Evolutionary conservation across 179 eudicot genomes (phyloP).

Genomic region (Pouteria campechiana): DNA sequence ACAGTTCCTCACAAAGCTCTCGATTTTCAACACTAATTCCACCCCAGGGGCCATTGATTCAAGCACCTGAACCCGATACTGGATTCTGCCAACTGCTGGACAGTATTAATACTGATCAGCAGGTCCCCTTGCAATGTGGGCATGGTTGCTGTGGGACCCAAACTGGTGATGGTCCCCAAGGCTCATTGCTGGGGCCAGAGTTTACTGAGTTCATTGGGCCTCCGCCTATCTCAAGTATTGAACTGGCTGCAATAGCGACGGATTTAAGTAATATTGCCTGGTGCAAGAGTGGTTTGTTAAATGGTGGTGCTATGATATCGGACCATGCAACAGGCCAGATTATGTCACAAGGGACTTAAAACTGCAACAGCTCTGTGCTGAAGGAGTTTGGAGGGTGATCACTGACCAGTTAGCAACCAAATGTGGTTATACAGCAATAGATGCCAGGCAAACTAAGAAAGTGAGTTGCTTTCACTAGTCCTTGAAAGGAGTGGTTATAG

Average conservation of each 20-base stretch:
- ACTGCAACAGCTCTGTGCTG: too few relatives aligned
- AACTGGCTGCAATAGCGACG: conserved; percentile 39
- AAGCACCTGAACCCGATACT: conserved; percentile 13
- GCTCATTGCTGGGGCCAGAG: conserved; percentile 43
- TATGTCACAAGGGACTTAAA: conserved; percentile 4
- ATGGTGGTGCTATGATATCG: conserved; percentile 4
- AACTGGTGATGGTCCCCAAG: conserved; percentile 2
- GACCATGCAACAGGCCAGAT: conserved; percentile 7
- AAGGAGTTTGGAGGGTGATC: not conserved
- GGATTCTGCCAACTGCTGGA: conserved; percentile 29
- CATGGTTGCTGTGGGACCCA: conserved; percentile 31
- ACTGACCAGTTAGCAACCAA: too few relatives aligned
- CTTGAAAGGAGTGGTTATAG: too few relatives aligned
- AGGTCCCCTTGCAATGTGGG: conserved; percentile 44
- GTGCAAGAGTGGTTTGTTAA: conserved; percentile 39
- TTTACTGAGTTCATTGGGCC: conserved; percentile 38
- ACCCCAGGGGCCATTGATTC: conserved; percentile 4
- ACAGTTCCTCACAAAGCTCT: conserved; percentile 11
- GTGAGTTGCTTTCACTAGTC: too few relatives aligned
- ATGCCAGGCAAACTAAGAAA: too few relatives aligned
- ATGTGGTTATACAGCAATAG: too few relatives aligned
- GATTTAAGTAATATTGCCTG: conserved; percentile 53
- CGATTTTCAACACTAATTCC: conserved; percentile 11
- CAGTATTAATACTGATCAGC: conserved; percentile 20
- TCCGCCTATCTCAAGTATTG: conserved; percentile 23